Conservation (phyloP, 2,329 filamentous ascomycete genomes). For the Boeremia exigua region DNA sequence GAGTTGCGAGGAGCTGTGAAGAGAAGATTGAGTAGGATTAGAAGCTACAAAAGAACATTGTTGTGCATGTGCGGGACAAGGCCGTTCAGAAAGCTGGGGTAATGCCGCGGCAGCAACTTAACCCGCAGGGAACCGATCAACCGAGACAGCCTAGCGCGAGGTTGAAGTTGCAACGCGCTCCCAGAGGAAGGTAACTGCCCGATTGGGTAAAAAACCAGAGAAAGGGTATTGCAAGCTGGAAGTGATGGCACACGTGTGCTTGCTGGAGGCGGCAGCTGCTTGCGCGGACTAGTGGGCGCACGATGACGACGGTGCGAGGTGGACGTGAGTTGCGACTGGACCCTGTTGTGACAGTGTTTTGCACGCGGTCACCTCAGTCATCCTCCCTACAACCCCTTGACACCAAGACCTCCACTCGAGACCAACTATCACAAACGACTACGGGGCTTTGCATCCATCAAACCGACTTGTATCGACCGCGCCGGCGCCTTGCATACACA, state of each 20-base stretch:
- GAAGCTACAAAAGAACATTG: conserved; percentile 26
- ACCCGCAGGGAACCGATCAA: conserved; percentile 33
- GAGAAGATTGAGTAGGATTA: conserved; percentile 19
- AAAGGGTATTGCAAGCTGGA: not conserved
- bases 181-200: not conserved
- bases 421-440: not conserved
- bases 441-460: not conserved
- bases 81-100: conserved; percentile 18
- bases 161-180: conserved; percentile 13
- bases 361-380: conserved; percentile 7
- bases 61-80: conserved; percentile 19
- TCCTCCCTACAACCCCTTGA: not conserved
- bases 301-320: not conserved
- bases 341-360: conserved; percentile 12
- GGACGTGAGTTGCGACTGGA: conserved; percentile 3
- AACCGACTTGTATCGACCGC: not conserved
- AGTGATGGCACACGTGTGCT: not conserved
- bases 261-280: not conserved
- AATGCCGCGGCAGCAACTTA: conserved; percentile 32
- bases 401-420: not conserved
- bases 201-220: conserved; percentile 1
- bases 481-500: conserved; percentile 9
- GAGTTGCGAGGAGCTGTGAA: conserved; percentile 9
- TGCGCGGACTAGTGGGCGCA: not conserved
- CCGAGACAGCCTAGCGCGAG: conserved; percentile 14